Evolutionary conservation across 352 stramenopile genomes (phyloP), one percentile per base, ranked within the genome.

Genomic region (Blastocystis sp.): DNA sequence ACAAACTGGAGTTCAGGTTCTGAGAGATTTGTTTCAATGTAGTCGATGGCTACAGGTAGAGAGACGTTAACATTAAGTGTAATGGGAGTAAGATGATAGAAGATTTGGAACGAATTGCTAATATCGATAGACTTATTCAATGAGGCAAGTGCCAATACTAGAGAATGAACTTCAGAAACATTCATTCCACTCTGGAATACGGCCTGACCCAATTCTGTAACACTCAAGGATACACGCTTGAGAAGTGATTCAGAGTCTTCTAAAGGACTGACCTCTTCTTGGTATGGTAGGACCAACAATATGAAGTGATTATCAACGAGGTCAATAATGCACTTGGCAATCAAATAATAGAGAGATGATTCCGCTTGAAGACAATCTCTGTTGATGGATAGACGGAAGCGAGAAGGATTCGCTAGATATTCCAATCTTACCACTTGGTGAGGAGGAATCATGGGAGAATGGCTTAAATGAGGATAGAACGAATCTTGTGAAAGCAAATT

Each of bases 31-130:
- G 24, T 32, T 29, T 81, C 46, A 21, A 61, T 35, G 71, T 81
- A 81, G 12, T 81, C 43, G 21, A 81, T 21, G 11, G 52, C 71
- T n/a, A 35, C 3, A 16, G 71, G 6, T 32, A 81, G 19, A 24
- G 19, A 6, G 9, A 81, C 51, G 49, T 14, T 19, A 2, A 81
- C 4, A 16, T 37, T 56, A 3, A 59, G 9, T 16, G 27, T 51
- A 11, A 81, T 32, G 7, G 71, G 71, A 6, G 71, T 81, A 0
- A 81, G 51, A 46, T 81, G 71, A 27, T 51, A 81, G 5, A 81
- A 19, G 27, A 81, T 39, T 27, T 81, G 71, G 14, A 81, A 39
- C 2, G 27, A 24, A 35, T 81, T 63, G 52, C 71, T 81, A n/a
- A 81, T 42, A 46, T 81, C 71, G 32, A 81, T 14, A 35, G 27